Conservation (phyloP, 1,139 yeast genomes). For the Candida sanyaensis region DNA sequence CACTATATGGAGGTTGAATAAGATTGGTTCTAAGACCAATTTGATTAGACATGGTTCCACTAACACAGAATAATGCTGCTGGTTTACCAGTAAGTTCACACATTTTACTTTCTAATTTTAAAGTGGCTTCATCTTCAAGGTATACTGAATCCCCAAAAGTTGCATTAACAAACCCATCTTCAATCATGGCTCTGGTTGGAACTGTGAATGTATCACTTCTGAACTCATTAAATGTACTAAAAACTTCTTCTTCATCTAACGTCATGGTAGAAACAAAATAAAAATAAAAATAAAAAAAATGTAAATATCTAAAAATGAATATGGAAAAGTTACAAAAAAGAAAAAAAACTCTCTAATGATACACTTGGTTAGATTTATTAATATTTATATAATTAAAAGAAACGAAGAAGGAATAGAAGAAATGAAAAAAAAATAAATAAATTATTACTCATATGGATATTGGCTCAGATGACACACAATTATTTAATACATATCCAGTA, state of each 20-base stretch:
- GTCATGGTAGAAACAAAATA: constrained; percentile 19
- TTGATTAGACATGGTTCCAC: constrained; percentile 93
- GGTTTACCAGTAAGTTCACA: constrained; percentile 77
- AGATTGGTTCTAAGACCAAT: constrained; percentile 79
- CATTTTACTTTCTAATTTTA: constrained; percentile 63
- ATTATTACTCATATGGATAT: too few species aligned
- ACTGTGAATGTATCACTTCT: constrained; percentile 93
- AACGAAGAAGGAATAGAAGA: too few species aligned
- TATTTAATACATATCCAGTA: too few species aligned
- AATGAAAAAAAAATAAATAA: too few species aligned
- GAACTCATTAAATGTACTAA: constrained; percentile 54
- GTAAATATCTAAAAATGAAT: neutral
- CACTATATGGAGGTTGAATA: constrained; percentile 82
- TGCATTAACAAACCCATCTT: constrained; percentile 36
- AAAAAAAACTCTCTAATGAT: neutral
- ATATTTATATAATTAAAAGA: too few species aligned
- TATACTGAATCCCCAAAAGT: constrained; percentile 88
- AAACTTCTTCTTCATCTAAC: constrained; percentile 20
- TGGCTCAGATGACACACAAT: too few species aligned
- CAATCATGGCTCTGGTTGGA: constrained; percentile 74
- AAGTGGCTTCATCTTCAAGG: constrained; percentile 76
- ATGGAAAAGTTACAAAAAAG: neutral
- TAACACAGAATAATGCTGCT: constrained; percentile 80
- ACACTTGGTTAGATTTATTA: too few species aligned
- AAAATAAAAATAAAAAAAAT: neutral